These are phyloP conservation scores for Phytophthora sp. DNA, from an alignment of 352 stramenopile species.

Conservation along the genomic window DNA sequence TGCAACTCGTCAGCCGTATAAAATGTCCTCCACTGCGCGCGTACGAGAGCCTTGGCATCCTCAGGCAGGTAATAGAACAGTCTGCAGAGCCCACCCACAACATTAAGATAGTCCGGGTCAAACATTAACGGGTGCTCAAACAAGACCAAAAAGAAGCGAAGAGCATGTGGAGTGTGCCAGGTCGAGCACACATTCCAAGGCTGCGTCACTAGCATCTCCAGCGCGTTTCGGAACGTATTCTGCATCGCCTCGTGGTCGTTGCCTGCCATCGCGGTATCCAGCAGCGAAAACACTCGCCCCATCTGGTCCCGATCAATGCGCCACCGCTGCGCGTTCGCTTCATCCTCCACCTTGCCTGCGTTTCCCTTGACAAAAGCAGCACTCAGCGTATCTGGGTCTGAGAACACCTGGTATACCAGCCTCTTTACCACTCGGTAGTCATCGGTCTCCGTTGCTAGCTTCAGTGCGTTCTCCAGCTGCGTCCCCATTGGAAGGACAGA, in stretches of 20 bases:
- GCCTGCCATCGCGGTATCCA: constrained; percentile 44
- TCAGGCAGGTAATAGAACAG: constrained; percentile 69
- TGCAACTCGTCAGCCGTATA: constrained; percentile 69
- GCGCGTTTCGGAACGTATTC: constrained; percentile 76
- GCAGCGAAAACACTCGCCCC: constrained; percentile 49
- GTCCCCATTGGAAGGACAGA: constrained; percentile 37
- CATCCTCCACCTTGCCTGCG: constrained; percentile 10
- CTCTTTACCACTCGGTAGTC: constrained; percentile 65
- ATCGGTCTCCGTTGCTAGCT: constrained; percentile 40
- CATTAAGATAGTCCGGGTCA: constrained; percentile 76
- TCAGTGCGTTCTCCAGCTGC: constrained; percentile 52
- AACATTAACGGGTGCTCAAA: constrained; percentile 80
- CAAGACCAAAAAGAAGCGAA: constrained; percentile 78
- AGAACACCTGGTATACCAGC: constrained; percentile 79
- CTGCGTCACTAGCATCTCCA: constrained; percentile 71
- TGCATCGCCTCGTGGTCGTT: constrained; percentile 56
- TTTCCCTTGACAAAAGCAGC: constrained; percentile 46
- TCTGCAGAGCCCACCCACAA: constrained; percentile 71
- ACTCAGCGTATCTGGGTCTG: constrained; percentile 61
- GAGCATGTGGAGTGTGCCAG: constrained; percentile 46
- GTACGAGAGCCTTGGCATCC: constrained; percentile 58
- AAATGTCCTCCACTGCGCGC: constrained; percentile 56
- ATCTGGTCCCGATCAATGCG: constrained; percentile 52
- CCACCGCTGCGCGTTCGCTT: constrained; percentile 52
- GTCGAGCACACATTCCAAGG: constrained; percentile 81